These are phyloP conservation scores for Paracoccidioides lutzii DNA, from an alignment of 2,329 filamentous ascomycete species.

Conservation along the genomic window DNA sequence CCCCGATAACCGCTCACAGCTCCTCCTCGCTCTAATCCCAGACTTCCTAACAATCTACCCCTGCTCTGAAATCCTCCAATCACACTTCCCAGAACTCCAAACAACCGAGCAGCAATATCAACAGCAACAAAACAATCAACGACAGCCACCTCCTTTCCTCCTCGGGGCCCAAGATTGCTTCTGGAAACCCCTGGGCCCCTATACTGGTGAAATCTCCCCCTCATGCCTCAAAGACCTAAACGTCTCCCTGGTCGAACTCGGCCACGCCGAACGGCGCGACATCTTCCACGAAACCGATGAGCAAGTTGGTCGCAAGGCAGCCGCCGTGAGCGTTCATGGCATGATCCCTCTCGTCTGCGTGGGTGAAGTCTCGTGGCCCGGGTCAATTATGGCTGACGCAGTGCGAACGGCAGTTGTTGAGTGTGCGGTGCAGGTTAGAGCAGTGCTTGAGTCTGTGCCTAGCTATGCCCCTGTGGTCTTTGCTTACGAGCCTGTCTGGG, in stretches of 20 bases:
- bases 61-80: constrained; percentile 28
- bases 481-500: constrained; percentile 83
- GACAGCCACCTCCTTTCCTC: constrained; percentile 39
- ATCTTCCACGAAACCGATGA: constrained; percentile 65
- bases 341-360: constrained; percentile 71
- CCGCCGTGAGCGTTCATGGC: constrained; percentile 52
- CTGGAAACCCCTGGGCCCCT: constrained; percentile 57
- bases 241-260: constrained; percentile 61
- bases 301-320: constrained; percentile 54
- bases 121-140: constrained; percentile 25
- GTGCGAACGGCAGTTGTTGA: constrained; percentile 51
- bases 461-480: constrained; percentile 56
- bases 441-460: constrained; percentile 49
- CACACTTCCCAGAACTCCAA: constrained; percentile 13
- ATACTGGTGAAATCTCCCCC: constrained; percentile 66
- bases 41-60: constrained; percentile 57
- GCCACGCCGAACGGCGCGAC: constrained; percentile 64
- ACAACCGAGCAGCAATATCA: constrained; percentile 7
- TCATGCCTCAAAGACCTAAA: constrained; percentile 53
- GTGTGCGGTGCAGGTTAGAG: constrained; percentile 51
- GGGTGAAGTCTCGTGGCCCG: constrained; percentile 50
- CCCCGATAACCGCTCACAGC: constrained; percentile 32
- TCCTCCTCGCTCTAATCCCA: constrained; percentile 66
- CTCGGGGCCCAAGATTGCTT: constrained; percentile 67
- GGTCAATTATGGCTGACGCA: constrained; percentile 33